Percentiles rank a stretch among this genome's conserved stretches.
These are phyloP conservation scores for Tetrapisispora fleetii DNA, from an alignment of 805 yeast genomes.

Conservation along the genomic window DNA sequence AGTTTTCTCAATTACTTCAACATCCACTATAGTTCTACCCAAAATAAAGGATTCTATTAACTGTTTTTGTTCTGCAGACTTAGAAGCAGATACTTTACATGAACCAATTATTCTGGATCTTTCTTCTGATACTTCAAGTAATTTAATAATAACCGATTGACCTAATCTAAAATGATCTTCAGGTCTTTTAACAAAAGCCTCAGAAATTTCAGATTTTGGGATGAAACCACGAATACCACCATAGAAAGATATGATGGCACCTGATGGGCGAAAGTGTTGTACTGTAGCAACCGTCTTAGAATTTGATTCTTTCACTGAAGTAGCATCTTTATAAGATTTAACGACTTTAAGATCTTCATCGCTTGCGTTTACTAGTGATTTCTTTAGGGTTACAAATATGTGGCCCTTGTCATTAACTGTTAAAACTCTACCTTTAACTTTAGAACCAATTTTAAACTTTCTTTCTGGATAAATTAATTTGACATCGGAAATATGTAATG, in stretches of 20 bases:
- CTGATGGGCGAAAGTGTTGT: constrained; percentile 57
- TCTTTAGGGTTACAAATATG: constrained; percentile 65
- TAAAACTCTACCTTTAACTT: constrained; percentile 66
- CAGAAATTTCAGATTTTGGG: constrained; percentile 84
- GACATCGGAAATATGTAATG: constrained; percentile 72
- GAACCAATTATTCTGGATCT: constrained; percentile 56
- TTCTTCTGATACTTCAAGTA: constrained; percentile 47
- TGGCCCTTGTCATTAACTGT: constrained; percentile 38
- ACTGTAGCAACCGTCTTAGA: constrained; percentile 62
- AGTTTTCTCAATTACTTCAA: constrained; percentile 59
- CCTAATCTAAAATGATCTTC: constrained; percentile 71
- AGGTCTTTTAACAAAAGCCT: constrained; percentile 70
- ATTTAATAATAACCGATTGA: constrained; percentile 69
- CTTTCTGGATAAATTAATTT: constrained; percentile 83
- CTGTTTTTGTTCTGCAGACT: constrained; percentile 37
- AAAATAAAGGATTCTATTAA: constrained; percentile 39
- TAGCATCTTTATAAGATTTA: constrained; percentile 41
- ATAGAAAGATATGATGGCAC: constrained; percentile 78
- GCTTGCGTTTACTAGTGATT: constrained; percentile 57
- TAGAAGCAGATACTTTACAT: constrained; percentile 54
- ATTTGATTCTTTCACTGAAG: constrained; percentile 31
- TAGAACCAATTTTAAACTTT: constrained; percentile 77
- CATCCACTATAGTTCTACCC: constrained; percentile 56
- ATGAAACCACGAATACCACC: constrained; percentile 69
- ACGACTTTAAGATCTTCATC: constrained; percentile 28